phyloP scores from a whole-genome alignment of 2,329 filamentous ascomycete genomes.

The Ophiocordyceps camponoti-floridani region DNA sequence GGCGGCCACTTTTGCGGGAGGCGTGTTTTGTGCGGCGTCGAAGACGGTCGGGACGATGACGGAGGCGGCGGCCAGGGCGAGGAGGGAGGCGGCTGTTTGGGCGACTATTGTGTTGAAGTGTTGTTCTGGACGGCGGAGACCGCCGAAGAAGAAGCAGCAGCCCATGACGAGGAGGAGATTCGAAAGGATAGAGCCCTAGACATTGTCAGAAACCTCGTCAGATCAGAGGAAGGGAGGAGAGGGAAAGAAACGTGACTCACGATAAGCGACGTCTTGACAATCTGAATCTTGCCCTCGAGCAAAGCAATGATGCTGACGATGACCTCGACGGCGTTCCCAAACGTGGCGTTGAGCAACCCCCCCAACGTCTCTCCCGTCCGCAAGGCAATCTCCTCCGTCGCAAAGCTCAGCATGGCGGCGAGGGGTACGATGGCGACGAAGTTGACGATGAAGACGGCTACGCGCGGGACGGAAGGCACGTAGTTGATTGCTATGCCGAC shows the following conservation, averaged over 20 bases:
- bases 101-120: slow-evolving; percentile 62
- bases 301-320: slow-evolving; percentile 91
- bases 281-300: slow-evolving; percentile 68
- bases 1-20: slow-evolving; percentile 43
- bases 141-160: slow-evolving; percentile 65
- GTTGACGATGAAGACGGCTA: slow-evolving; percentile 57
- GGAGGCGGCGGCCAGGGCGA: slow-evolving; percentile 60
- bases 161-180: slow-evolving; percentile 80
- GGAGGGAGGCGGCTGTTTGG: slow-evolving; percentile 57
- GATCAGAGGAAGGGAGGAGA: slow-evolving; percentile 70
- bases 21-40: not conserved
- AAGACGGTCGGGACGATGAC: slow-evolving; percentile 62
- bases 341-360: slow-evolving; percentile 58
- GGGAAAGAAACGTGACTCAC: slow-evolving; percentile 63
- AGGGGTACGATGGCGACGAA: slow-evolving; percentile 68
- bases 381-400: slow-evolving; percentile 58
- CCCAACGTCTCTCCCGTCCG: slow-evolving; percentile 59
- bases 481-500: slow-evolving; percentile 51
- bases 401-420: slow-evolving; percentile 56
- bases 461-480: slow-evolving; percentile 45
- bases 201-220: too few relatives aligned
- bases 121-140: slow-evolving; percentile 51
- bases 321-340: slow-evolving; percentile 64
- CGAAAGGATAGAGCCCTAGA: slow-evolving; percentile 86
- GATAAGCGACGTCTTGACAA: slow-evolving; percentile 84